Evolutionary conservation across 1,284 basidiomycete species (phyloP).

Genomic region (Malassezia brasiliensis): DNA sequence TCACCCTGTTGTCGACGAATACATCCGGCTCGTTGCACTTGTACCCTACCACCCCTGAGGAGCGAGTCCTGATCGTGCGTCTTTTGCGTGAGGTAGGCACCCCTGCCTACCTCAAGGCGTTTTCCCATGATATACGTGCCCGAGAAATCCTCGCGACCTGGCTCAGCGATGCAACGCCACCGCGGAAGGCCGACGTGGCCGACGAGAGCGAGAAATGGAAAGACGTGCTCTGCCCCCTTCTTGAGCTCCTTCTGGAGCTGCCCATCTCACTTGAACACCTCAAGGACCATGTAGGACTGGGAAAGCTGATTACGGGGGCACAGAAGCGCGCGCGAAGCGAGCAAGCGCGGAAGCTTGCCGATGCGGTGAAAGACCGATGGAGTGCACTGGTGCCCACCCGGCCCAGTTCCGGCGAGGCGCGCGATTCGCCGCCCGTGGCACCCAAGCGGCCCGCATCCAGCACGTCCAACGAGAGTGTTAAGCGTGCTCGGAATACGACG

Average conservation of each 20-base stretch:
- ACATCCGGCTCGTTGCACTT: neutral
- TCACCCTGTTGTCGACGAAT: constrained; percentile 5
- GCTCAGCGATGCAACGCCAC: constrained; percentile 17
- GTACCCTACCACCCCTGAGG: constrained; percentile 7
- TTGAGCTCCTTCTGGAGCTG: constrained; percentile 21
- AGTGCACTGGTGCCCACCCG: constrained; percentile 18
- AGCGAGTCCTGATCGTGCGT: constrained; percentile 6
- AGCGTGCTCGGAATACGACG: constrained; percentile 6
- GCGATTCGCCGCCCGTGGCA: constrained; percentile 3
- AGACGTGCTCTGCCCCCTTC: constrained; percentile 22
- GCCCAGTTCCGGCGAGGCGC: neutral
- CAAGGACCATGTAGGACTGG: constrained; percentile 28
- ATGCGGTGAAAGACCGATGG: constrained; percentile 25
- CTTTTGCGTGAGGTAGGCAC: constrained; percentile 5
- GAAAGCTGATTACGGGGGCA: constrained; percentile 27
- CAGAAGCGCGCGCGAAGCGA: constrained; percentile 20
- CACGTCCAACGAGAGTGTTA: neutral
- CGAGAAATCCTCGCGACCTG: constrained; percentile 15
- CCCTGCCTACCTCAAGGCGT: constrained; percentile 5
- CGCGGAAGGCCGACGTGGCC: constrained; percentile 13
- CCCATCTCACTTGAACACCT: constrained; percentile 26
- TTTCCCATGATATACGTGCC: constrained; percentile 8
- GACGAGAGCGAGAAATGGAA: constrained; percentile 28
- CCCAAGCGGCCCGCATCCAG: neutral
- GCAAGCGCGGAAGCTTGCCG: constrained; percentile 19